A percentile compares a stretch with the other conserved stretches of the same genome.
Evolutionary conservation across 73 alveolate genomes (phyloP).

Genomic region (Symbiodinium pilosum): DNA sequence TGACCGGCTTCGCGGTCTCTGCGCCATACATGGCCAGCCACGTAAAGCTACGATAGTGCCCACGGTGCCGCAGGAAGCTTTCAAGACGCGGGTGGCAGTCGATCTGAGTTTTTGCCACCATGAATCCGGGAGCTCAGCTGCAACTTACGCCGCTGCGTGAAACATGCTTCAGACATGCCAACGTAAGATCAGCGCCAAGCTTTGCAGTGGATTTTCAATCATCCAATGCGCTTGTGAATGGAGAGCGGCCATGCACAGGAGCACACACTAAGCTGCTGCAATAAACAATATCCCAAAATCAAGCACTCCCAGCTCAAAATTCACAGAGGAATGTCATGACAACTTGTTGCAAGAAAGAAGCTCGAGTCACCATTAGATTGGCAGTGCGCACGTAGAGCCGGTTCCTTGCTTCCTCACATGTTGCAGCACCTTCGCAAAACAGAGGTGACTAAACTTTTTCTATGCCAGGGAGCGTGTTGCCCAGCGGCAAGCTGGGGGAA

Average conservation of each 20-base stretch:
- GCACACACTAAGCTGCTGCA: background rate
- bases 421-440: background rate
- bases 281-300: background rate
- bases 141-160: too few species aligned
- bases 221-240: background rate
- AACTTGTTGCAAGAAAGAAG: background rate
- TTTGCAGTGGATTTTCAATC: constrained; percentile 2
- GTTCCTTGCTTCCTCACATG: background rate
- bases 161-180: too few species aligned
- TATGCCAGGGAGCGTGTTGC: background rate
- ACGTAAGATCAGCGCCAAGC: background rate
- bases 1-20: constrained; percentile 22
- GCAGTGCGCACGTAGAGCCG: background rate
- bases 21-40: constrained; percentile 29
- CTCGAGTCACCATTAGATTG: background rate
- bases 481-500: background rate
- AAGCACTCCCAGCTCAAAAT: background rate
- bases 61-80: background rate
- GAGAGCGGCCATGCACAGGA: background rate
- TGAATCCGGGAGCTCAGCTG: too few species aligned
- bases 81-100: constrained; percentile 14
- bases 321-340: background rate
- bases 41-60: background rate
- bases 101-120: background rate
- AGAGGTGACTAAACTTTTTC: background rate